Evolutionary conservation across 106 monocot genomes (phyloP).

Genomic region (Platanthera guangdongensis): DNA sequence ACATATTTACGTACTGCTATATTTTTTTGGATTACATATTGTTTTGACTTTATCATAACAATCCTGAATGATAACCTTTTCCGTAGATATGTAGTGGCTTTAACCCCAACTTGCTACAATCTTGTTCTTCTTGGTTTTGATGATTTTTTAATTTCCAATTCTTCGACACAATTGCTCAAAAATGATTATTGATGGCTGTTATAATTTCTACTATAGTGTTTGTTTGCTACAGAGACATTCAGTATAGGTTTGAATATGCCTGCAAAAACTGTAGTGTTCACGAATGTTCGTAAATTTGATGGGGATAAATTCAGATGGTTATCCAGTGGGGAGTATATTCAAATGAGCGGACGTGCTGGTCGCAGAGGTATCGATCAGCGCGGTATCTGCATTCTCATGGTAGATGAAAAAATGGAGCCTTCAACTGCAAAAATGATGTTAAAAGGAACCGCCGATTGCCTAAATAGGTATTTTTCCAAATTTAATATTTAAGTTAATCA

Average conservation of each 20-base stretch:
- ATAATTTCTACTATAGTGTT: slow-evolving; percentile 53
- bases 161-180: too few relatives aligned
- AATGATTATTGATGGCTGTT: slow-evolving; percentile 4
- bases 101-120: too few relatives aligned
- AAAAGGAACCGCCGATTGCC: slow-evolving; percentile 93
- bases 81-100: too few relatives aligned
- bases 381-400: slow-evolving; percentile 93
- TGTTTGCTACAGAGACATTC: slow-evolving; percentile 99
- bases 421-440: slow-evolving; percentile 92
- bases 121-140: not conserved
- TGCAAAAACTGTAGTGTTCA: slow-evolving; percentile 98
- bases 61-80: too few relatives aligned
- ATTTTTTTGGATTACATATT: too few relatives aligned
- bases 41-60: too few relatives aligned
- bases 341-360: slow-evolving; percentile 99
- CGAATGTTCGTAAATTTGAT: slow-evolving; percentile 96
- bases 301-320: slow-evolving; percentile 98
- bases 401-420: slow-evolving; percentile 99
- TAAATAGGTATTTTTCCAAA: slow-evolving; percentile 58
- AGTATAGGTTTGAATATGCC: slow-evolving; percentile 99
- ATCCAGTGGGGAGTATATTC: slow-evolving; percentile 95
- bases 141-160: not conserved
- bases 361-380: slow-evolving; percentile 97
- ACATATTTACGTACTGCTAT: not conserved
- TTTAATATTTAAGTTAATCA: not conserved